These are phyloP conservation scores for Zygosaccharomyces rouxii DNA, from an alignment of 805 yeast genomes.

Conservation along the genomic window DNA sequence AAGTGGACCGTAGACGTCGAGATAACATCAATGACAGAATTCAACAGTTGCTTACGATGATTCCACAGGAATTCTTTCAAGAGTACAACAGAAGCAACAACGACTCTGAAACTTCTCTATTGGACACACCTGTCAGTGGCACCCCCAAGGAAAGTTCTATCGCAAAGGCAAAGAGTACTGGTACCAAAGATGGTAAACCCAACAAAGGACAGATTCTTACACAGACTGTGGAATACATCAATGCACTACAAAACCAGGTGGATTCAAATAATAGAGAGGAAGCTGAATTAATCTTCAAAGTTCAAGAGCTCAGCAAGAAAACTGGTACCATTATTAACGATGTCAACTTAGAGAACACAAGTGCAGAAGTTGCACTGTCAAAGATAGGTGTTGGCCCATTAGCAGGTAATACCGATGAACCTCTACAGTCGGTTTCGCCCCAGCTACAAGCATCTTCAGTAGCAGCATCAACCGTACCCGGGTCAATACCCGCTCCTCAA, in stretches of 20 bases:
- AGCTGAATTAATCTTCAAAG: slow-evolving; percentile 60
- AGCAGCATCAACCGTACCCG: neutral
- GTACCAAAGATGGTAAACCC: slow-evolving; percentile 80
- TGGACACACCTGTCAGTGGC: slow-evolving; percentile 10
- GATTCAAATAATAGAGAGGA: slow-evolving; percentile 77
- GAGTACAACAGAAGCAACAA: slow-evolving; percentile 29
- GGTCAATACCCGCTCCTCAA: slow-evolving; percentile 3
- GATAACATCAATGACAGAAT: slow-evolving; percentile 58
- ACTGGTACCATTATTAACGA: slow-evolving; percentile 41
- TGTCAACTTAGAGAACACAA: slow-evolving; percentile 53
- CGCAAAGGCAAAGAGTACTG: slow-evolving; percentile 43
- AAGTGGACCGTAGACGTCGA: slow-evolving; percentile 44
- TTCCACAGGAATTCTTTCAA: slow-evolving; percentile 45
- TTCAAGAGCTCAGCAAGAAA: slow-evolving; percentile 49
- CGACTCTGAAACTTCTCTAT: slow-evolving; percentile 13
- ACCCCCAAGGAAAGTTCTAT: slow-evolving; percentile 12
- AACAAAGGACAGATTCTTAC: slow-evolving; percentile 78
- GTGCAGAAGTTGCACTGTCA: slow-evolving; percentile 74
- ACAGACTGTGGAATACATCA: slow-evolving; percentile 70
- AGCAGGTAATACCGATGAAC: slow-evolving; percentile 32
- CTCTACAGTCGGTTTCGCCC: neutral
- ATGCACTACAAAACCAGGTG: slow-evolving; percentile 60
- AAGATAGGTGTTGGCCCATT: slow-evolving; percentile 81
- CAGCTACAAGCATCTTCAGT: neutral
- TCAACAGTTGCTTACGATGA: slow-evolving; percentile 44